Base-by-base conservation (phyloP, 179 eudicot species). In the Beta corolliflora region DNA sequence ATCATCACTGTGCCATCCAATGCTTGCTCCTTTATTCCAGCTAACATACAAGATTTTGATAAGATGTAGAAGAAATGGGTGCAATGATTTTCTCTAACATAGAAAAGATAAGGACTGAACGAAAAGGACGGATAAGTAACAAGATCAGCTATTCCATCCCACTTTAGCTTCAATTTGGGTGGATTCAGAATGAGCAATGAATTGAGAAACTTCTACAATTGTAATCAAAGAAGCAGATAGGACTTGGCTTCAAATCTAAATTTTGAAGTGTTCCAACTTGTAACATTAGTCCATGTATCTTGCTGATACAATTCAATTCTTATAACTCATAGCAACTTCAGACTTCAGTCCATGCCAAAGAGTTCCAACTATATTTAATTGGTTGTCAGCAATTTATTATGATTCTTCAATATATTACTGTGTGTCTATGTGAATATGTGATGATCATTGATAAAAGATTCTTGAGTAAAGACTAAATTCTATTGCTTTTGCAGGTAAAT, bases 1-100 rank as follows among this genome's bases (percentile, higher is more conserved):
- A 79, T 94, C 93, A 86, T 96, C 98, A 78, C 97, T 96, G 81
- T 96, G 99, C 99, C 99, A 96, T 81, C 99, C 99, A 81, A 96
- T 96, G 82, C 96, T 94, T 60, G 99, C 95, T 87, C 99, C 99
- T 87, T 79, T 90, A 70, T 86, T 88, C 99, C 99, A 96, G 88
- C 99, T 95, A 84, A 29, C 56, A 77, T 53, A 45, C 64, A 87
- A 81, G 8, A 78, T 25, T 64, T 67, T 48, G 29, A 75, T 63
- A 54, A 77, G 69, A 54, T 58, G 75, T 19, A 11, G 14, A 44
- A 41, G 50, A 23, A 16, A 15, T 13, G n/a, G 55, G 9, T 10
- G 76, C 31, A 73, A 11, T 46, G 74, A 16, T 1, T 77, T 77
- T 23, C 77, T 64, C 7, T 31, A 21, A 36, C 7, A 77, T 16